Evolutionary conservation across 371 early-diverging fungal genomes (phyloP), one percentile per base, ranked within the genome.

Genomic region (Mucor plumbeus): DNA sequence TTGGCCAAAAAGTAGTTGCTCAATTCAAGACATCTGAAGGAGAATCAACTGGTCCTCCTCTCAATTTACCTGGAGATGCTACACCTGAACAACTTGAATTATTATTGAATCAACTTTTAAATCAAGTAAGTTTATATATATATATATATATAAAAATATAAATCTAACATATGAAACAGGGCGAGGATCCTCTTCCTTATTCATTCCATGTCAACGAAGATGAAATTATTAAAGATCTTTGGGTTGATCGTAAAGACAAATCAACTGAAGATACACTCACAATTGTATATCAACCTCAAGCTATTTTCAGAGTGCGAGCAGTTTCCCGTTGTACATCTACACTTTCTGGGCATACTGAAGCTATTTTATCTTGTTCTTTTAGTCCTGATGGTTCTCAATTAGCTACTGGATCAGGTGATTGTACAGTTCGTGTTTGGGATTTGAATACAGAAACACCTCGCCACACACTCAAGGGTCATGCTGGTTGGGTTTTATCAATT

Each of bases 391-490:
- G 98, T 7, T 73, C 82, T 6, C 88, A 91, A 79, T 79, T 98
- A 63, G 96, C 98, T 15, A 94, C 94, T 15, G 99, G 96, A 39
- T 95, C 96, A n/a, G 92, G 97, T 26, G 99, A 99, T 78, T 92
- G 91, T 1, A 97, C 95, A 3, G 95, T 98, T 34, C 90, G 97
- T 48, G 87, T 99, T 58, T 99, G 99, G 99, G 99, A 99, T 88
- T 75, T 97, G 67, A 88, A 90, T 69, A 97, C 97, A 0, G 95
- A 96, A 71, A 97, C 97, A 34, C 97, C 97, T 17, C 85, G 87
- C 59, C 72, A 77, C 62, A 88, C 89, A 21, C 75, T 95, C 40
- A 81, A 83, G 53, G 84, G 96, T 8, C 99, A 99, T 75, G 91
- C 78, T 14, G 92, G 94, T 68, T 97, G 97, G 97, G 97, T 99